These are phyloP conservation scores for Cynanchum wilfordii DNA, from an alignment of 257 asterid genomes.

Conservation along the genomic window DNA sequence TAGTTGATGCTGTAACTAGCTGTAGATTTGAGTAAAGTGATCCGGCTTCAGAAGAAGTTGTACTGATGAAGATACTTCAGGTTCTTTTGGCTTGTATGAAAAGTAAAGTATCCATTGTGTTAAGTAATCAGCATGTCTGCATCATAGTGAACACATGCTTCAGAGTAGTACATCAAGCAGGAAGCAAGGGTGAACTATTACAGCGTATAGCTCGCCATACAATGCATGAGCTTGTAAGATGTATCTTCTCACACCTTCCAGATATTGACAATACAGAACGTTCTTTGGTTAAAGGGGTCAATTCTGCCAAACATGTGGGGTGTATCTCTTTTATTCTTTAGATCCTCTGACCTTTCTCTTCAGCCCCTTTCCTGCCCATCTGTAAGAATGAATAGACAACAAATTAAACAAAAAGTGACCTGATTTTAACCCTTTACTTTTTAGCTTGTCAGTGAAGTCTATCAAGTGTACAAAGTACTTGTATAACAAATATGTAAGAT, in stretches of 20 bases:
- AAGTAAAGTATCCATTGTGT: conserved; percentile 74
- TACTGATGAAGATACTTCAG: conserved; percentile 89
- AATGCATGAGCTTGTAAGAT: conserved; percentile 88
- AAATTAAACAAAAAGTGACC: not conserved
- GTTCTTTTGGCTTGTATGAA: conserved; percentile 94
- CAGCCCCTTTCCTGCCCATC: not conserved
- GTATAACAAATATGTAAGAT: not conserved
- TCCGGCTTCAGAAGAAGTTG: conserved; percentile 96
- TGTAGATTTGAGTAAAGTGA: conserved; percentile 95
- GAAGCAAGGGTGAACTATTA: conserved; percentile 79
- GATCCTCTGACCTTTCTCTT: not conserved
- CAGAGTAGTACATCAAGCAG: conserved; percentile 91
- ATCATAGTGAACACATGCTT: conserved; percentile 84
- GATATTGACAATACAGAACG: conserved; percentile 63
- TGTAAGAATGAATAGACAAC: not conserved
- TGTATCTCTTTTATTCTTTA: conserved; percentile 14
- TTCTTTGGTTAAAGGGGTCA: conserved; percentile 71
- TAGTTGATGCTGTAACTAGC: conserved; percentile 96
- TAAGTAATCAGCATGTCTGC: conserved; percentile 94
- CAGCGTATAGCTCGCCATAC: conserved; percentile 94
- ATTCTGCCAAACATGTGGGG: conserved; percentile 59
- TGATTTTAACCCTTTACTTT: not conserved
- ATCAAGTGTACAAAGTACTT: not conserved
- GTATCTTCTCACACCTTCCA: conserved; percentile 88
- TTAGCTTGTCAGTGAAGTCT: not conserved